These are phyloP conservation scores for Darksidea phi DNA, from an alignment of 495 filamentous ascomycete genomes.

Conservation along the genomic window DNA sequence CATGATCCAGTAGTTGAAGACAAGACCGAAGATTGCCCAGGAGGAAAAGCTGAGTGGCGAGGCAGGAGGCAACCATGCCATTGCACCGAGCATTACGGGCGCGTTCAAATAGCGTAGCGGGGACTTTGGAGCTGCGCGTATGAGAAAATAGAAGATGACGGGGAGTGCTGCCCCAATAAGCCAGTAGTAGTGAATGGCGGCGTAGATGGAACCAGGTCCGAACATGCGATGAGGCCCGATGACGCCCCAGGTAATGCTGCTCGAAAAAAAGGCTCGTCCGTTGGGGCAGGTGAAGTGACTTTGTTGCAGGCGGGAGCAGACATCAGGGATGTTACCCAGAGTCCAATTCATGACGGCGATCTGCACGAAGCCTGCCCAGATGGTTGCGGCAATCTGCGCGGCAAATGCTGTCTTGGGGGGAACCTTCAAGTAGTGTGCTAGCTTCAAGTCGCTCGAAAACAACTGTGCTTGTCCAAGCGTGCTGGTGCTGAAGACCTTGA, in stretches of 20 bases:
- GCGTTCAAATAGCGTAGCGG: conserved; percentile 49
- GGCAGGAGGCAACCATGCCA: conserved; percentile 51
- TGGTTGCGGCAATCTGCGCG: conserved; percentile 46
- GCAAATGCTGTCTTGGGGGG: conserved; percentile 46
- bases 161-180: conserved; percentile 52
- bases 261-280: conserved; percentile 41
- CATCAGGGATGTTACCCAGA: conserved; percentile 44
- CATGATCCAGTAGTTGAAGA: conserved; percentile 67
- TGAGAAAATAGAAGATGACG: conserved; percentile 49
- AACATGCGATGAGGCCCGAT: conserved; percentile 57
- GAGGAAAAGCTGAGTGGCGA: conserved; percentile 55
- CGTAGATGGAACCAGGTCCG: conserved; percentile 51
- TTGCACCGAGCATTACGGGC: conserved; percentile 52
- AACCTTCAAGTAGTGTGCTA: conserved; percentile 51
- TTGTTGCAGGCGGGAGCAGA: conserved; percentile 42
- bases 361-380: conserved; percentile 46
- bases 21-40: conserved; percentile 66
- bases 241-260: conserved; percentile 56
- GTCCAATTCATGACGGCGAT: conserved; percentile 49
- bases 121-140: conserved; percentile 48
- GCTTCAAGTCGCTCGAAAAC: conserved; percentile 49
- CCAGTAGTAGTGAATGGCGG: conserved; percentile 52
- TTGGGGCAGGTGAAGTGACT: conserved; percentile 35
- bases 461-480: conserved; percentile 38
- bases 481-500: conserved; percentile 35